Evolutionary conservation across 2,329 filamentous ascomycete genomes (phyloP).

Genomic region (Fusarium caatingaense): DNA sequence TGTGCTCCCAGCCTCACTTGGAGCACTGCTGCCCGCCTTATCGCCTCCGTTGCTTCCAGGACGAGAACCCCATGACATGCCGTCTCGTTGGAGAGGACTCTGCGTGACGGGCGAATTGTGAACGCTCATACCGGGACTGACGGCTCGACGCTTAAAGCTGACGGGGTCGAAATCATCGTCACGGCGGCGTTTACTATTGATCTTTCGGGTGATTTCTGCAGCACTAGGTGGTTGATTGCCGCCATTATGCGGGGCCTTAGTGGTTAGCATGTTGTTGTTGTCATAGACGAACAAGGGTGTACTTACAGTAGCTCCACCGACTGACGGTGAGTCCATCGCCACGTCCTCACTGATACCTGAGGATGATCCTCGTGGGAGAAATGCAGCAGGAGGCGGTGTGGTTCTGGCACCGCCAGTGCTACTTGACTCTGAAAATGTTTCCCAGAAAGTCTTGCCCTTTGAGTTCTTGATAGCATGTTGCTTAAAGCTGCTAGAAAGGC

Average conservation of each 20-base stretch:
- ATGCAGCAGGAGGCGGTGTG: conserved; percentile 74
- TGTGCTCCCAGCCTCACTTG: conserved; percentile 61
- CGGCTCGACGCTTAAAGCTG: conserved; percentile 90
- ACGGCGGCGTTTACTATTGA: conserved; percentile 83
- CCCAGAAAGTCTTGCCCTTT: conserved; percentile 77
- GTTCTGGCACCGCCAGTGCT: conserved; percentile 62
- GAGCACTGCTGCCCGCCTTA: conserved; percentile 63
- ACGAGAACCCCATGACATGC: conserved; percentile 76
- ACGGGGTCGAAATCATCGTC: conserved; percentile 92
- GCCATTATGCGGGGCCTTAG: conserved; percentile 45
- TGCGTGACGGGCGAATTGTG: conserved; percentile 92
- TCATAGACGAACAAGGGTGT: conserved; percentile 8
- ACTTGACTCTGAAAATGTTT: conserved; percentile 77
- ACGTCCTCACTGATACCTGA: conserved; percentile 76
- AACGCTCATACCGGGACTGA: conserved; percentile 89
- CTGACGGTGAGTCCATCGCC: conserved; percentile 75
- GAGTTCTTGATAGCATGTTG: conserved; percentile 78
- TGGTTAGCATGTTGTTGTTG: conserved; percentile 31
- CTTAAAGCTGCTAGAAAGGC: conserved; percentile 76
- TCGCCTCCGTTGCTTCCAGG: conserved; percentile 71
- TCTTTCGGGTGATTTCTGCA: conserved; percentile 80
- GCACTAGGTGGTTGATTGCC: conserved; percentile 67
- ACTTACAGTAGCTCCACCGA: conserved; percentile 52
- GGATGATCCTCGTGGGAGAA: conserved; percentile 69
- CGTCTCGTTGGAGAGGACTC: conserved; percentile 81